A percentile compares a stretch with the other conserved stretches of the same genome.
Evolutionary conservation across 1,284 basidiomycete genomes (phyloP).

Genomic region (Gymnopus androsaceus): DNA sequence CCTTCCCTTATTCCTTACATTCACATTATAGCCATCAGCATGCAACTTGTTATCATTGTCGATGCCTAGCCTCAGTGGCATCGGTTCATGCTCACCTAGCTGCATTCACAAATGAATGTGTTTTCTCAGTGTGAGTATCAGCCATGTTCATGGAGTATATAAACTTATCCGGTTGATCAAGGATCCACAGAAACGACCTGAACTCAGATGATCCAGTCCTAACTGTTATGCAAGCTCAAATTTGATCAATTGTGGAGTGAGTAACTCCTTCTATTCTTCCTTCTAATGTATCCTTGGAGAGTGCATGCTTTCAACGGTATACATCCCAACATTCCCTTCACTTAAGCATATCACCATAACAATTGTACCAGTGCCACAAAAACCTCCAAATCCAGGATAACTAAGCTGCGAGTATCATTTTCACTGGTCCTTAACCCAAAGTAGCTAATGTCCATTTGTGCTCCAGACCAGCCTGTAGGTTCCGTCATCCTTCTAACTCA

Average conservation of each 20-base stretch:
- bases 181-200: constrained; percentile 1
- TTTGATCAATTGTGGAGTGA: constrained; percentile 9
- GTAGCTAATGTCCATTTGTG: neutral
- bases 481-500: constrained; percentile 20
- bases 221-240: neutral
- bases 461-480: constrained; percentile 41
- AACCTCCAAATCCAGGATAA: constrained; percentile 44
- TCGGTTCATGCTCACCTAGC: no score
- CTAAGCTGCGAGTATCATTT: constrained; percentile 41
- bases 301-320: constrained; percentile 5
- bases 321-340: neutral
- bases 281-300: neutral
- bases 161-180: no score
- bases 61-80: no score
- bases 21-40: no score
- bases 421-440: neutral
- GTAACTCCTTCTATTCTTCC: neutral
- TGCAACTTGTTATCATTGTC: no score
- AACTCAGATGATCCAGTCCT: constrained; percentile 7
- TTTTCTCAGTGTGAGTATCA: no score
- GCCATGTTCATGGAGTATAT: no score
- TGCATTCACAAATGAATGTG: no score
- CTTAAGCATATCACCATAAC: neutral
- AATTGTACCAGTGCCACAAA: constrained; percentile 37
- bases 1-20: no score